A percentile compares a stretch with the other conserved stretches of the same genome.
Evolutionary conservation across 768 basidiomycete species (phyloP).

Genomic region (Leccinum longicurvipes): DNA sequence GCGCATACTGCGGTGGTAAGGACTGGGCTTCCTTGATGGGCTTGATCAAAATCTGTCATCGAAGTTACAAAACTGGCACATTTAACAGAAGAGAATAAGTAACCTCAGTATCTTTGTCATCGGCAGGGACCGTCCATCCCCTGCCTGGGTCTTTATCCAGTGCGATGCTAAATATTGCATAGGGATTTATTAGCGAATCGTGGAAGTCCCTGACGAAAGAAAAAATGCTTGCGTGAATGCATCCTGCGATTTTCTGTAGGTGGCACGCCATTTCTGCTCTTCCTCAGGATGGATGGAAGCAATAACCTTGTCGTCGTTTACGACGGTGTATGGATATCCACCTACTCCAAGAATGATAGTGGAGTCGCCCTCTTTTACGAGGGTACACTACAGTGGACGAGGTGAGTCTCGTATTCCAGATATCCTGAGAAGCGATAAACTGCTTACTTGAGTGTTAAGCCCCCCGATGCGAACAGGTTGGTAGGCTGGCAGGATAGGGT

Average conservation of each 20-base stretch:
- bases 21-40: no score
- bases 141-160: background rate
- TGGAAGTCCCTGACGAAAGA: background rate
- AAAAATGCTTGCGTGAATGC: background rate
- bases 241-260: background rate
- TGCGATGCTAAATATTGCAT: background rate
- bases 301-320: background rate
- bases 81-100: no score
- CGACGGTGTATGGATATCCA: background rate
- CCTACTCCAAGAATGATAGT: background rate
- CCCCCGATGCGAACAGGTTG: background rate
- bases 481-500: background rate
- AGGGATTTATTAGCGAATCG: background rate
- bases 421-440: background rate
- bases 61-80: no score
- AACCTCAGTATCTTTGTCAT: background rate
- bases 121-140: background rate
- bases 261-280: background rate
- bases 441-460: background rate
- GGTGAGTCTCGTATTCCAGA: background rate
- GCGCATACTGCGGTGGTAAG: no score
- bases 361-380: background rate
- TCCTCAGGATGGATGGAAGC: background rate
- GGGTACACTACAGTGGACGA: background rate
- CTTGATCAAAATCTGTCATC: no score